A percentile compares a stretch with the other conserved stretches of the same genome.
Conservation (phyloP, 345 rosid genomes). For the Eucalyptus marginata region DNA sequence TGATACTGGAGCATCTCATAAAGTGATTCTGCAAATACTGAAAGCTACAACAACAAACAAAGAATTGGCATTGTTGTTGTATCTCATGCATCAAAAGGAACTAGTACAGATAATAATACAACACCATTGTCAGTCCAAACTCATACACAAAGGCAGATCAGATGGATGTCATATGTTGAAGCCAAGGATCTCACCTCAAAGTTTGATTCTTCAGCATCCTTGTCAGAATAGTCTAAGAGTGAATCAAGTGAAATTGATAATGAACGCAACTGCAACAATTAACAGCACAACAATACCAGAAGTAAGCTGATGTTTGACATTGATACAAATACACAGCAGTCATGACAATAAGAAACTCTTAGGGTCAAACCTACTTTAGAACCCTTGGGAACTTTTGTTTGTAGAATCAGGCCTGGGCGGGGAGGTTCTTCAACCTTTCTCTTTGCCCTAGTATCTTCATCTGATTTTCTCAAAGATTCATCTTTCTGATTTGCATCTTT, state of each 20-base stretch:
- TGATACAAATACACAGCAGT: not conserved
- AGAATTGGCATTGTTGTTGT: not conserved
- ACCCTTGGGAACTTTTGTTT: conserved; percentile 47
- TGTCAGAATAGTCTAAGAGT: conserved; percentile 83
- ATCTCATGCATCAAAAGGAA: not conserved
- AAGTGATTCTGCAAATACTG: conserved; percentile 84
- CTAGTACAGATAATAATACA: not conserved
- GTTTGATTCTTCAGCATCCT: conserved; percentile 85
- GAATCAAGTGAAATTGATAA: conserved; percentile 83
- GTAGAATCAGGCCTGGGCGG: conserved; percentile 75
- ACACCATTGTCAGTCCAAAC: not conserved
- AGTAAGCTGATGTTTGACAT: not conserved
- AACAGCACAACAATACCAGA: not conserved
- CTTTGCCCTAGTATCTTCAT: conserved; percentile 52
- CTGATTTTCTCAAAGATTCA: conserved; percentile 24
- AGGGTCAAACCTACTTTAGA: conserved; percentile 45
- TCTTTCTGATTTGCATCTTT: conserved; percentile 37
- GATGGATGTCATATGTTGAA: not conserved
- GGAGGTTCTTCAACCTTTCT: conserved; percentile 69
- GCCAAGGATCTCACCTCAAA: conserved; percentile 51
- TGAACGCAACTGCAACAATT: conserved; percentile 48
- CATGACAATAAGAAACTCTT: not conserved
- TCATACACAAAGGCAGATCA: not conserved
- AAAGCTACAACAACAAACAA: conserved; percentile 40
- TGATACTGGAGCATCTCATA: conserved; percentile 94